phyloP scores from a whole-genome alignment of 495 filamentous ascomycete species.

The Rhypophila decipiens region DNA sequence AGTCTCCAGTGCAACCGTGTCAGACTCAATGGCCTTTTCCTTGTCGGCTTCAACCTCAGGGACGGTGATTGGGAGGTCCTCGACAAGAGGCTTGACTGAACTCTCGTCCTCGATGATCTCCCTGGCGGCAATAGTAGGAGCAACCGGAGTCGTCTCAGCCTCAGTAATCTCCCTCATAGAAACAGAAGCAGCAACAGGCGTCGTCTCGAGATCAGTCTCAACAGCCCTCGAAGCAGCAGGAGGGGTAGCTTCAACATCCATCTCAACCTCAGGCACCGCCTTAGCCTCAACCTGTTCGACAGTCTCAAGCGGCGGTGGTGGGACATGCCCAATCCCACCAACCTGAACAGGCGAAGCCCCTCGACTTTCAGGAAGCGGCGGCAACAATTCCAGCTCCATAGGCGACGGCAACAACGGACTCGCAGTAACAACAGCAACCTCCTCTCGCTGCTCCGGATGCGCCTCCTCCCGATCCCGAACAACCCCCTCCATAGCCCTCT shows the following conservation, averaged over 20 bases:
- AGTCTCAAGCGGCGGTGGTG: no score
- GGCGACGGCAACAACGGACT: background rate
- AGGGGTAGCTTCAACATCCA: background rate
- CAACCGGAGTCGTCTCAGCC: background rate
- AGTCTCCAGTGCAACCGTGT: background rate
- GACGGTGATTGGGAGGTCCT: no score
- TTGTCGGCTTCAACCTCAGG: no score
- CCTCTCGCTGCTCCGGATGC: background rate
- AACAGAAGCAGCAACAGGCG: background rate
- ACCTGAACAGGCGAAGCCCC: slow-evolving; percentile 4
- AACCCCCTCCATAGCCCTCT: background rate
- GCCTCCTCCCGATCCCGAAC: background rate
- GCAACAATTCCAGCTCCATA: slow-evolving; percentile 1
- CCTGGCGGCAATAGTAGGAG: no score
- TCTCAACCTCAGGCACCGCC: background rate
- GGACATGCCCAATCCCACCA: no score
- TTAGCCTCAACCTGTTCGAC: background rate
- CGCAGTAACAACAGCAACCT: background rate
- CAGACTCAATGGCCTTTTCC: no score
- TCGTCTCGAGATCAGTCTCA: background rate
- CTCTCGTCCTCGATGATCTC: no score
- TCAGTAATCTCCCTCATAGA: background rate
- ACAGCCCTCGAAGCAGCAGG: background rate
- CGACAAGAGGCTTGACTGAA: no score
- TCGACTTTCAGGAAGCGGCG: slow-evolving; percentile 11